Evolutionary conservation across 202 grass and related monocot genomes (phyloP).

Genomic region (Hordeum pubiflorum): DNA sequence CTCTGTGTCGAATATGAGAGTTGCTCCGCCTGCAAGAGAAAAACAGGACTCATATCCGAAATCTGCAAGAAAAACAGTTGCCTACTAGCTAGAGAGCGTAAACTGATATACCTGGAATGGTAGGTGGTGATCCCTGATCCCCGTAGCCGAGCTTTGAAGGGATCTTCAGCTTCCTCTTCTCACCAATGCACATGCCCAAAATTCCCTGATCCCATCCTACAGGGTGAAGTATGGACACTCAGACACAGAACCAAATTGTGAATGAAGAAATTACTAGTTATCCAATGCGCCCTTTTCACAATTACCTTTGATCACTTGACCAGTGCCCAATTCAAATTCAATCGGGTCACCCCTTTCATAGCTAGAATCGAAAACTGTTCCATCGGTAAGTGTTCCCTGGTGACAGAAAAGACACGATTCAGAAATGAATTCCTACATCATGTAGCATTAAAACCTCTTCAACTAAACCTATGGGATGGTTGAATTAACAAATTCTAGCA

Average conservation of each 20-base stretch:
- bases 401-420: slow-evolving; percentile 7
- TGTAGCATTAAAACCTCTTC: slow-evolving; percentile 4
- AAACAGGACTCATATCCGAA: neutral
- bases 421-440: neutral
- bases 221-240: neutral
- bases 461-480: neutral
- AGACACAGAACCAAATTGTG: neutral
- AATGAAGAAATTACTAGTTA: neutral
- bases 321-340: slow-evolving; percentile 90
- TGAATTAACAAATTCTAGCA: neutral
- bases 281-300: neutral
- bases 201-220: slow-evolving; percentile 98
- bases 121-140: slow-evolving; percentile 76
- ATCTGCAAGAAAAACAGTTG: neutral
- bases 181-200: slow-evolving; percentile 91
- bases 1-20: slow-evolving; percentile 88
- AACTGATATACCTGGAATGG: slow-evolving; percentile 58
- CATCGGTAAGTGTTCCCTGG: slow-evolving; percentile 88
- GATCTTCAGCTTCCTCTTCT: slow-evolving; percentile 94
- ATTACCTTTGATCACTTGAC: slow-evolving; percentile 96
- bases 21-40: slow-evolving; percentile 64
- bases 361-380: slow-evolving; percentile 96
- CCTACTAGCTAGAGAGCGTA: neutral
- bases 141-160: slow-evolving; percentile 91
- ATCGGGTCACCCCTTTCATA: slow-evolving; percentile 93